Conservation (phyloP, 345 rosid genomes). For the Populus tremula region DNA sequence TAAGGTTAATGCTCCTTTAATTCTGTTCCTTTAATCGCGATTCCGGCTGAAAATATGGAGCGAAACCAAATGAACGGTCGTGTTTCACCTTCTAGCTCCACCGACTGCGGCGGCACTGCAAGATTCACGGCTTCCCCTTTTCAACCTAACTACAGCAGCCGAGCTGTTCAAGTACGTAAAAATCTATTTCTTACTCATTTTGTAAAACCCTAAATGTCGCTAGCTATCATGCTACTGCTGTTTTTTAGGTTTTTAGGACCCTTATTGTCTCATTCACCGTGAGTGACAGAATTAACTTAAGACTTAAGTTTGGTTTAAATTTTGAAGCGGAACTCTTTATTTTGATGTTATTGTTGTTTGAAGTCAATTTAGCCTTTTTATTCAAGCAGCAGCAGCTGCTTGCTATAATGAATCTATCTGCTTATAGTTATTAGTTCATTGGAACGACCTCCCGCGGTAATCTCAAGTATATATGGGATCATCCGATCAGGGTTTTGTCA, state of each 20-base stretch:
- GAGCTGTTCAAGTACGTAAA: constrained; percentile 44
- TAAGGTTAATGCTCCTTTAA: background rate
- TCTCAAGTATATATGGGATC: background rate
- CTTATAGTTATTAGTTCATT: background rate
- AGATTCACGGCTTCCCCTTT: constrained; percentile 20
- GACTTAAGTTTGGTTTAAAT: background rate
- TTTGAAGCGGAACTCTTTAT: too few species aligned
- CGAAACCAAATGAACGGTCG: constrained; percentile 27
- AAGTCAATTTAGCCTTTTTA: background rate
- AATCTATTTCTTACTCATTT: background rate
- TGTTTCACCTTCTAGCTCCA: constrained; percentile 20
- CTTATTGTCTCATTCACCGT: background rate
- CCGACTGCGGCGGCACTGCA: constrained; percentile 11
- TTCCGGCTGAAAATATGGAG: constrained; percentile 24
- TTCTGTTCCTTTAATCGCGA: background rate
- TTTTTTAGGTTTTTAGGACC: constrained; percentile 3
- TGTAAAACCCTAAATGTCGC: constrained; percentile 13
- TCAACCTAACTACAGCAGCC: constrained; percentile 41
- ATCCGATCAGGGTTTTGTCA: background rate
- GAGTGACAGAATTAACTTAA: background rate
- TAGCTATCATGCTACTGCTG: background rate
- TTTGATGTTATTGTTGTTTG: background rate
- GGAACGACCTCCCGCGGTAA: background rate
- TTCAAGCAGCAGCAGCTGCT: background rate
- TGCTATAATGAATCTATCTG: background rate